Conservation (phyloP, 208 protist genomes). For the Acanthamoeba triangularis region DNA sequence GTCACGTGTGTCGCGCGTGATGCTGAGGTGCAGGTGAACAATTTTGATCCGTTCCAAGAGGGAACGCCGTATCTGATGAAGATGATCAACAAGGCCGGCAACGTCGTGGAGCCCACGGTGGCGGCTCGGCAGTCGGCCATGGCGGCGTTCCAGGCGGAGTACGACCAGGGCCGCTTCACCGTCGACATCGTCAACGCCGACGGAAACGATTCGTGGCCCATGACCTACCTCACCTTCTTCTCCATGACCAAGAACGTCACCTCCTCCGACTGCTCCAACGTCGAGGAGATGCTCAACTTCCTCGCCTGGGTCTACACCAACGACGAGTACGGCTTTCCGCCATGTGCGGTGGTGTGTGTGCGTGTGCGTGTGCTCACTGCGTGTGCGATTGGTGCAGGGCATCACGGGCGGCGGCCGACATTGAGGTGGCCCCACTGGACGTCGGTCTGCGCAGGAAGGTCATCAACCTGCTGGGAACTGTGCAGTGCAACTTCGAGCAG, state of each 20-base stretch:
- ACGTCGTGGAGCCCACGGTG: background rate
- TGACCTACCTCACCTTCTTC: conserved; percentile 13
- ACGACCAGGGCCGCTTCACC: background rate
- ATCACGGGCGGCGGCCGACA: background rate
- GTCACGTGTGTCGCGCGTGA: too few relatives aligned
- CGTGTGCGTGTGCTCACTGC: too few relatives aligned
- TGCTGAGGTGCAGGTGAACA: too few relatives aligned
- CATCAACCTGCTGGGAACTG: background rate
- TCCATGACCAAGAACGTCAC: background rate
- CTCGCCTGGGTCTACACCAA: background rate
- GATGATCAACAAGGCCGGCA: conserved; percentile 62
- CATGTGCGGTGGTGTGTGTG: too few relatives aligned
- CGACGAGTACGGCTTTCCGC: background rate
- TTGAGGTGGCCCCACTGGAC: background rate
- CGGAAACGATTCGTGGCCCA: conserved; percentile 7
- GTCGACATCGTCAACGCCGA: conserved; percentile 23
- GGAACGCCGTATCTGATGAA: background rate
- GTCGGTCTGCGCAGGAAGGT: background rate
- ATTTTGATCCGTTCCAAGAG: too few relatives aligned
- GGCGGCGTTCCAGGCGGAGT: background rate
- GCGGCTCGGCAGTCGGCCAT: conserved; percentile 2
- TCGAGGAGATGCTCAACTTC: background rate
- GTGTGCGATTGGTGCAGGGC: background rate
- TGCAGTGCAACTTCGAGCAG: background rate
- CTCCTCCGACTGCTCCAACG: background rate